A percentile compares a stretch with the other conserved stretches of the same genome.
Evolutionary conservation across 2,329 filamentous ascomycete species (phyloP).

Genomic region (Hortaea sp.): DNA sequence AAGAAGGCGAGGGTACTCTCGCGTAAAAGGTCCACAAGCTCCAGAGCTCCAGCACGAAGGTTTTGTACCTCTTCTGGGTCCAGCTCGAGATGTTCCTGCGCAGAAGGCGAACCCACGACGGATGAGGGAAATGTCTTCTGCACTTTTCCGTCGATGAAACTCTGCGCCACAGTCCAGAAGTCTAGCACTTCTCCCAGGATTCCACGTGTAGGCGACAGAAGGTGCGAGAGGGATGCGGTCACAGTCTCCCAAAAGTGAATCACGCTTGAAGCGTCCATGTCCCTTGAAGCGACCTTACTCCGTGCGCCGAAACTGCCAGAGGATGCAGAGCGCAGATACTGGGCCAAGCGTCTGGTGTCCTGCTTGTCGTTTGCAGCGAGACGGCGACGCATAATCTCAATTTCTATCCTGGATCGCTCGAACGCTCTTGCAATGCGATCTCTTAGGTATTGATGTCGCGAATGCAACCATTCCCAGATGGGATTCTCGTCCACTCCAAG

Average conservation of each 20-base stretch:
- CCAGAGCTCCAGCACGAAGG: constrained; percentile 65
- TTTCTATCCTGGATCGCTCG: constrained; percentile 81
- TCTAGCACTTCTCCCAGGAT: constrained; percentile 82
- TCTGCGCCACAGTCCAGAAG: constrained; percentile 86
- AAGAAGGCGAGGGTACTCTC: constrained; percentile 77
- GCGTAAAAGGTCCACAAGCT: constrained; percentile 74
- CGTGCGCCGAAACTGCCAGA: neutral
- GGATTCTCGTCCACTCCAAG: constrained; percentile 91
- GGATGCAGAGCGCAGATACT: constrained; percentile 63
- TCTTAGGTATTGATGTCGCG: constrained; percentile 80
- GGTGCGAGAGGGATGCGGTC: constrained; percentile 57
- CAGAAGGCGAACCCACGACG: constrained; percentile 40
- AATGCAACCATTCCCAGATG: constrained; percentile 91
- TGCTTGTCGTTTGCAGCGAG: constrained; percentile 67
- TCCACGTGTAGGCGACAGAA: constrained; percentile 66
- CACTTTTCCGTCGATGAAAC: constrained; percentile 78
- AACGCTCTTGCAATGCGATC: constrained; percentile 70
- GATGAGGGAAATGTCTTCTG: constrained; percentile 61
- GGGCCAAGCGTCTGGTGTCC: constrained; percentile 56
- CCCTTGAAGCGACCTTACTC: constrained; percentile 33
- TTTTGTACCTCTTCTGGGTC: constrained; percentile 59
- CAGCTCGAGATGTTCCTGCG: constrained; percentile 73
- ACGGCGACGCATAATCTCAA: constrained; percentile 77
- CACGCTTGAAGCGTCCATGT: constrained; percentile 69
- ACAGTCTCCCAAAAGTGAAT: constrained; percentile 92